phyloP scores from a whole-genome alignment of 805 yeast genomes.

The Ogataea populi-albae region DNA sequence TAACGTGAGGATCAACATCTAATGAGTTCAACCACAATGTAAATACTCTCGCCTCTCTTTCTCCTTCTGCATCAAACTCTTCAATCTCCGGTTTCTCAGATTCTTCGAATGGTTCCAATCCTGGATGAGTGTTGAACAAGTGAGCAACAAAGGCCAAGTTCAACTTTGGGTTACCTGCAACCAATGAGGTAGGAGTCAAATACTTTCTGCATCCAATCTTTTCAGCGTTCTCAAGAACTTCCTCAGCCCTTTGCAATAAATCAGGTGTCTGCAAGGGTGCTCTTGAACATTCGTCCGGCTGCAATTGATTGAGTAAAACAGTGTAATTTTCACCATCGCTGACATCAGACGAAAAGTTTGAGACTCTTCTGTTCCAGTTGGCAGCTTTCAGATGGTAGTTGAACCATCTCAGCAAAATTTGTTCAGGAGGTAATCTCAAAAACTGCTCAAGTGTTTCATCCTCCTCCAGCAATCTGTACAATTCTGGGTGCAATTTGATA shows the following conservation, averaged over 20 bases:
- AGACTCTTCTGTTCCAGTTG: slow-evolving; percentile 79
- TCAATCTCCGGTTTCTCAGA: slow-evolving; percentile 90
- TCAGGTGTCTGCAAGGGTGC: slow-evolving; percentile 80
- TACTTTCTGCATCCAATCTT: slow-evolving; percentile 90
- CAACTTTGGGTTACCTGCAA: slow-evolving; percentile 94
- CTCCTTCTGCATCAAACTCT: slow-evolving; percentile 99
- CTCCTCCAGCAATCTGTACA: slow-evolving; percentile 89
- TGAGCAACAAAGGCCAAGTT: slow-evolving; percentile 97
- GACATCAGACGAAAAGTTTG: slow-evolving; percentile 84
- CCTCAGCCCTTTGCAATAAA: slow-evolving; percentile 78
- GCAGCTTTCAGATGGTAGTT: slow-evolving; percentile 95
- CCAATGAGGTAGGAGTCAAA: slow-evolving; percentile 88
- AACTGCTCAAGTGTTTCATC: slow-evolving; percentile 98
- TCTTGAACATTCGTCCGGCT: slow-evolving; percentile 76
- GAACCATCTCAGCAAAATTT: slow-evolving; percentile 94
- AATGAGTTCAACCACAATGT: slow-evolving; percentile 96
- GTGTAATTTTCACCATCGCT: slow-evolving; percentile 96
- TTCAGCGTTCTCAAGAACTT: slow-evolving; percentile 82
- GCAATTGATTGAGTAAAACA: slow-evolving; percentile 80
- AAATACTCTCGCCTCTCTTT: slow-evolving; percentile 97
- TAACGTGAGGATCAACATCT: slow-evolving; percentile 94
- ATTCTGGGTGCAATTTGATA: slow-evolving; percentile 93
- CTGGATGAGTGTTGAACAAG: slow-evolving; percentile 94
- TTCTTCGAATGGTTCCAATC: slow-evolving; percentile 93
- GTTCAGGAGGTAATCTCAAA: slow-evolving; percentile 95